These are phyloP conservation scores for Sporothrix schenckii DNA, from an alignment of 2,329 filamentous ascomycete species.

Conservation along the genomic window DNA sequence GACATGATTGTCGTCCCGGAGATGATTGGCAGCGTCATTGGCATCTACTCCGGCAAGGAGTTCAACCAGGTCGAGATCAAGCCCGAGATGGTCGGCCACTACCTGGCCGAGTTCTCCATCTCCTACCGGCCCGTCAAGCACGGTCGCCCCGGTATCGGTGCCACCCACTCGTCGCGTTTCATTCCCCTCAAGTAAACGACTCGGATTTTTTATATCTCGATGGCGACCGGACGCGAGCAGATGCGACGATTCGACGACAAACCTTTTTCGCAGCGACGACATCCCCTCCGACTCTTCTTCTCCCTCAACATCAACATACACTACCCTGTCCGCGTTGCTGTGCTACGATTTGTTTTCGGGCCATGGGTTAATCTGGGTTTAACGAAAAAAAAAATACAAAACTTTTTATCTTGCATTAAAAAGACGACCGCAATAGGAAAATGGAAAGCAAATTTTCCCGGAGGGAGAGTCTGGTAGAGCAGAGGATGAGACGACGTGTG, in stretches of 20 bases:
- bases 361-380: conserved; percentile 24
- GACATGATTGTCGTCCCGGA: conserved; percentile 99
- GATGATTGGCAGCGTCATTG: conserved; percentile 98
- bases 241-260: neutral
- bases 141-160: conserved; percentile 99
- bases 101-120: conserved; percentile 99
- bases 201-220: too few relatives aligned
- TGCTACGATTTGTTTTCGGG: conserved; percentile 23
- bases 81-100: conserved; percentile 99
- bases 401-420: conserved; percentile 1
- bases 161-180: conserved; percentile 99
- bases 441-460: conserved; percentile 24
- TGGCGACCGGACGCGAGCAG: neutral
- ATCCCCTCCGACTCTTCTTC: neutral
- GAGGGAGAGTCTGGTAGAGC: neutral
- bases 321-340: neutral
- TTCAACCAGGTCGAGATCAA: conserved; percentile 99
- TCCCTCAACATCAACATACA: neutral
- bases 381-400: conserved; percentile 19
- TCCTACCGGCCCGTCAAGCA: conserved; percentile 99
- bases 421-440: conserved; percentile 15
- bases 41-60: conserved; percentile 99
- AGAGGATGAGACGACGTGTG: neutral
- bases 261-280: neutral
- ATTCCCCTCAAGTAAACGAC: conserved; percentile 95